These are phyloP conservation scores for Nakazawaea peltata DNA, from an alignment of 805 yeast species.

Conservation along the genomic window DNA sequence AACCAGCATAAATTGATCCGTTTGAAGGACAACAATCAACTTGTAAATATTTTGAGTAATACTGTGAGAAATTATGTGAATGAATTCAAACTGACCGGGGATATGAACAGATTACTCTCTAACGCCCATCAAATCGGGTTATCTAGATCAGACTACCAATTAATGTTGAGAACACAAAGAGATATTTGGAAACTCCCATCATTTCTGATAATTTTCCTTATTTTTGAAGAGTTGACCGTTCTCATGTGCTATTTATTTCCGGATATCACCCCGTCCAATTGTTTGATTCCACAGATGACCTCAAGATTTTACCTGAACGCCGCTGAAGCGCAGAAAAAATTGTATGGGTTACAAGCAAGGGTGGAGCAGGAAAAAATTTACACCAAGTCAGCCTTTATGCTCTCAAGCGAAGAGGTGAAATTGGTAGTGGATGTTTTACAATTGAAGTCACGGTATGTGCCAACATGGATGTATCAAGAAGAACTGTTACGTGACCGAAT, in stretches of 20 bases:
- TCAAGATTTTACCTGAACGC: slow-evolving; percentile 29
- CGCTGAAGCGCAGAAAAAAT: slow-evolving; percentile 15
- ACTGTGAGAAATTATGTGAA: slow-evolving; percentile 16
- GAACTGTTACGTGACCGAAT: slow-evolving; percentile 27
- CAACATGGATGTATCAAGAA: slow-evolving; percentile 29
- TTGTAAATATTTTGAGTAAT: slow-evolving; percentile 19
- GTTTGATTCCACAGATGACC: slow-evolving; percentile 41
- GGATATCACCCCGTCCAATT: slow-evolving; percentile 52
- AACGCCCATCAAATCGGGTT: slow-evolving; percentile 12
- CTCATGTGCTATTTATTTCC: slow-evolving; percentile 45
- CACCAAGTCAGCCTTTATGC: slow-evolving; percentile 37
- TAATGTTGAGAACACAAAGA: slow-evolving; percentile 37
- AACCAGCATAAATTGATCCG: slow-evolving; percentile 14
- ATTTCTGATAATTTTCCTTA: slow-evolving; percentile 46
- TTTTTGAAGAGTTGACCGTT: slow-evolving; percentile 53
- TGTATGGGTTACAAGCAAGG: slow-evolving; percentile 10
- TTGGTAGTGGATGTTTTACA: slow-evolving; percentile 27
- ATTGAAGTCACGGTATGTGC: slow-evolving; percentile 32
- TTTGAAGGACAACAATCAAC: slow-evolving; percentile 12
- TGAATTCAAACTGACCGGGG: slow-evolving; percentile 9
- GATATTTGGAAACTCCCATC: slow-evolving; percentile 48
- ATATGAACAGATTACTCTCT: slow-evolving; percentile 8
- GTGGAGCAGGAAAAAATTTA: slow-evolving; percentile 23
- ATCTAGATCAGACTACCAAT: slow-evolving; percentile 38
- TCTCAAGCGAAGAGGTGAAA: slow-evolving; percentile 31